Conservation (phyloP, 2,329 filamentous ascomycete genomes). For the Calcarisporium arbuscula region DNA sequence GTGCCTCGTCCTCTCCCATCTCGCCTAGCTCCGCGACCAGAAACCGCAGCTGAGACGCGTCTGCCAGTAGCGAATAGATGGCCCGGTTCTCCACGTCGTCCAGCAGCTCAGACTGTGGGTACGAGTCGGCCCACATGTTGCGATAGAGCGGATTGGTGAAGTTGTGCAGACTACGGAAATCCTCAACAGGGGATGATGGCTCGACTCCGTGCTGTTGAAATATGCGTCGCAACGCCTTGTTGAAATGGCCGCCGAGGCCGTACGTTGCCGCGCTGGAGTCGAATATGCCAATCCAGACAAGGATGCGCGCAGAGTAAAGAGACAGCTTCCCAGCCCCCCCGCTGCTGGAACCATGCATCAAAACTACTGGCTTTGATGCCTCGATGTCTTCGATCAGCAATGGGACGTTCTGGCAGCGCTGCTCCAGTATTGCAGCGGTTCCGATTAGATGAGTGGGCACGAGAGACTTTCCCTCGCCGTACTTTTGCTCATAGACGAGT, state of each 20-base stretch:
- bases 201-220: constrained; percentile 6
- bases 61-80: constrained; percentile 22
- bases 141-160: constrained; percentile 27
- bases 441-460: constrained; percentile 24
- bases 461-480: too few species aligned
- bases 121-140: constrained; percentile 24
- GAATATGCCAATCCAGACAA: constrained; percentile 25
- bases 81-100: constrained; percentile 29
- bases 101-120: constrained; percentile 26
- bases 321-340: too few species aligned
- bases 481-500: constrained; percentile 31
- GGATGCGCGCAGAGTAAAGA: constrained; percentile 24
- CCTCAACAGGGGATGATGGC: constrained; percentile 9
- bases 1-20: constrained; percentile 14
- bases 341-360: too few species aligned
- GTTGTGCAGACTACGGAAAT: constrained; percentile 21
- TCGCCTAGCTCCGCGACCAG: constrained; percentile 23
- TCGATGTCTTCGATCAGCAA: constrained; percentile 5
- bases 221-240: constrained; percentile 16
- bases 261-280: constrained; percentile 23
- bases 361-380: constrained; percentile 1
- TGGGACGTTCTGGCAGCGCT: constrained; percentile 14
- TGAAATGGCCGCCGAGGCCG: constrained; percentile 26
- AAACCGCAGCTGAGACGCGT: constrained; percentile 23
- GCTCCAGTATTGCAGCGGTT: constrained; percentile 22